Evolutionary conservation across 345 rosid species (phyloP).

Genomic region (Zanthoxylum bungeanum): DNA sequence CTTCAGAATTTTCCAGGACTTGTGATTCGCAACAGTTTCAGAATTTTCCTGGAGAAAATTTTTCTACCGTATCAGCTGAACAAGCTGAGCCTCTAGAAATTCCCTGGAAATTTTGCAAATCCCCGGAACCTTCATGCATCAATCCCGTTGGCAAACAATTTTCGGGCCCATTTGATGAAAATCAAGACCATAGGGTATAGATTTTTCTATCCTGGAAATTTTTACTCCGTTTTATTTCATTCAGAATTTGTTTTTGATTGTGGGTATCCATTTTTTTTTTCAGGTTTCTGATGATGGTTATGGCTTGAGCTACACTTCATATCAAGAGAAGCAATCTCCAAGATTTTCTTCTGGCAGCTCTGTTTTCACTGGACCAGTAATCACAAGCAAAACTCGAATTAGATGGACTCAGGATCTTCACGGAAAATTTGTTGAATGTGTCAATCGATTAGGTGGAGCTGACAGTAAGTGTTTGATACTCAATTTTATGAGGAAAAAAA

Average conservation of each 20-base stretch:
- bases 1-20: conserved; percentile 17
- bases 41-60: conserved; percentile 20
- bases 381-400: conserved; percentile 55
- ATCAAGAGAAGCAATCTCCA: conserved; percentile 35
- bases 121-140: conserved; percentile 15
- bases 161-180: conserved; percentile 37
- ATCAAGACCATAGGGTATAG: conserved; percentile 48
- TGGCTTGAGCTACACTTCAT: too few species aligned
- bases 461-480: conserved; percentile 45
- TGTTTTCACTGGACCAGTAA: conserved; percentile 20
- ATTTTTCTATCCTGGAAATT: not conserved
- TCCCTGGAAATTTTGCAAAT: conserved; percentile 12
- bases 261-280: not conserved
- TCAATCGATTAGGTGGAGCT: conserved; percentile 79
- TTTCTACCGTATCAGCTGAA: conserved; percentile 15
- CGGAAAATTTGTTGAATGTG: conserved; percentile 77
- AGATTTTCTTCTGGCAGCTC: conserved; percentile 17
- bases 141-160: conserved; percentile 16
- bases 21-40: conserved; percentile 25
- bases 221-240: not conserved
- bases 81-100: conserved; percentile 14
- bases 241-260: not conserved
- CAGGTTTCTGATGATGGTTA: conserved; percentile 32
- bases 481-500: not conserved
- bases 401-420: conserved; percentile 94